These are phyloP conservation scores for Psilocybe sp. DNA, from an alignment of 768 basidiomycete genomes.

Conservation along the genomic window DNA sequence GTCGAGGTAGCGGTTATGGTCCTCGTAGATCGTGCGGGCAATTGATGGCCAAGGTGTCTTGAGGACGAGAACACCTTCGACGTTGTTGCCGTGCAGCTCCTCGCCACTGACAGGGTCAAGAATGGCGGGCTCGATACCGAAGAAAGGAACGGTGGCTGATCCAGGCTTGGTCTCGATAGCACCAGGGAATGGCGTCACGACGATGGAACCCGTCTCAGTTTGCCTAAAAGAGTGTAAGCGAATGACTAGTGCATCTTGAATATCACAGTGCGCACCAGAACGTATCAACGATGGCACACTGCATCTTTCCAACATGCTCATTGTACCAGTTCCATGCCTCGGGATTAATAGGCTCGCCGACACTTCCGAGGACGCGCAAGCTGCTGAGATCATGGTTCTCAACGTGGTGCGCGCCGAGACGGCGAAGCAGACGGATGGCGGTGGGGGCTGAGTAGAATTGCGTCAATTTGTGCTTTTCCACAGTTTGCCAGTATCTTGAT, in stretches of 20 bases:
- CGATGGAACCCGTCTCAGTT: constrained; percentile 97
- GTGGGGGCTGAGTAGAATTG: constrained; percentile 96
- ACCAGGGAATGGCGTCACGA: constrained; percentile 93
- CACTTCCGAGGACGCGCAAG: constrained; percentile 85
- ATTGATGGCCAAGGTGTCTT: constrained; percentile 93
- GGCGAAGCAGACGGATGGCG: constrained; percentile 85
- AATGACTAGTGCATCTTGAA: not conserved
- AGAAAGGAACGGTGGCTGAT: constrained; percentile 96
- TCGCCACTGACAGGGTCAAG: constrained; percentile 82
- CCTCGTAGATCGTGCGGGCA: constrained; percentile 87
- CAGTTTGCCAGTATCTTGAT: constrained; percentile 95
- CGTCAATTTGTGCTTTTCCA: constrained; percentile 89
- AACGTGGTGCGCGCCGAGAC: constrained; percentile 83
- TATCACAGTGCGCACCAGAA: constrained; percentile 54
- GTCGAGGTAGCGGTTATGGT: constrained; percentile 80
- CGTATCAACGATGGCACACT: constrained; percentile 94
- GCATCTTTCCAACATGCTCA: constrained; percentile 82
- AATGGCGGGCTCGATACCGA: constrained; percentile 87
- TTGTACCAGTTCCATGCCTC: constrained; percentile 99
- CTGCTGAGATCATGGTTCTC: constrained; percentile 77
- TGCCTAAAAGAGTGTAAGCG: constrained; percentile 51
- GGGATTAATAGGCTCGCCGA: constrained; percentile 98
- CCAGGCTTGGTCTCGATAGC: constrained; percentile 96
- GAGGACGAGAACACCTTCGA: constrained; percentile 88
- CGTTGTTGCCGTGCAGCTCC: constrained; percentile 74